Conservation (phyloP, 306 rosid species). For the Herpetospermum pedunculosum region DNA sequence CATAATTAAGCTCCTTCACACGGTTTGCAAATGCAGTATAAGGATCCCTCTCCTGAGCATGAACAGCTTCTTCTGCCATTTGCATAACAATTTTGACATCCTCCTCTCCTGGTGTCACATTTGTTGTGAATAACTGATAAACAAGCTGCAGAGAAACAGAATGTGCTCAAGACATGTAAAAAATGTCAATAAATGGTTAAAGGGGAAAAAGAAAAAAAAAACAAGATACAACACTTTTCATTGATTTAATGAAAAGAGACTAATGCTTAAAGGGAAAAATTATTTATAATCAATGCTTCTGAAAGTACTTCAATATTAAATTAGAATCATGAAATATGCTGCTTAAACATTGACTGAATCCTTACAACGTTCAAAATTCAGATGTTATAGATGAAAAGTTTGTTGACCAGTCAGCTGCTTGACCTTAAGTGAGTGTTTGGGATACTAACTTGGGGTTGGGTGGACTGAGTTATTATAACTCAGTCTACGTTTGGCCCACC, state of each 20-base stretch:
- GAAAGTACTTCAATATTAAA: background rate
- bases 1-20: conserved; percentile 96
- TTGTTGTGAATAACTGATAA: conserved; percentile 79
- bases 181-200: background rate
- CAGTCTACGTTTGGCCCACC: too few relatives aligned
- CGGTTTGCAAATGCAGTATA: conserved; percentile 85
- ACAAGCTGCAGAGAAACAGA: conserved; percentile 52
- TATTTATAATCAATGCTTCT: background rate
- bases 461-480: too few relatives aligned
- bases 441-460: too few relatives aligned
- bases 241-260: too few relatives aligned
- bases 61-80: conserved; percentile 95
- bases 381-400: background rate
- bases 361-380: background rate
- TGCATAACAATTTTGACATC: conserved; percentile 94
- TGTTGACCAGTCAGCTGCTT: background rate
- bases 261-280: background rate
- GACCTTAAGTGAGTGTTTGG: too few relatives aligned
- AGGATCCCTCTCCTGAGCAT: conserved; percentile 95
- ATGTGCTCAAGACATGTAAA: background rate
- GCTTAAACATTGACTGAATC: background rate
- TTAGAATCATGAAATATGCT: background rate
- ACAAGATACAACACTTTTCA: too few relatives aligned
- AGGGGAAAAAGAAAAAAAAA: background rate
- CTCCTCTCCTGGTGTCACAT: conserved; percentile 67